A percentile compares a stretch with the other conserved stretches of the same genome.
These are phyloP conservation scores for Candida buenavistaensis DNA, from an alignment of 1,139 yeast species.

Conservation along the genomic window DNA sequence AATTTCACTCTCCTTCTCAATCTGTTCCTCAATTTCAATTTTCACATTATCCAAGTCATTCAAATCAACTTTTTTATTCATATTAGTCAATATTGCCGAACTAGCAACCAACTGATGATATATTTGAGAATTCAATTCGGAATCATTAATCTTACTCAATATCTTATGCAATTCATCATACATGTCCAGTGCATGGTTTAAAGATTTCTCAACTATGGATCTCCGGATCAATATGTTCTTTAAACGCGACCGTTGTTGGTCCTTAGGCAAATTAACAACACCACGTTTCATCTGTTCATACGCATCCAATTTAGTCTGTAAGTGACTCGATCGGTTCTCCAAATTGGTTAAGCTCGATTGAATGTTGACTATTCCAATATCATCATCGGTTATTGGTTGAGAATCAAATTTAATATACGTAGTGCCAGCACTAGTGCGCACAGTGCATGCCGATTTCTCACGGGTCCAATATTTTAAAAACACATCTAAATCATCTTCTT, in stretches of 20 bases:
- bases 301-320: conserved; percentile 25
- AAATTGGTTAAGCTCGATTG: conserved; percentile 24
- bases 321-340: conserved; percentile 17
- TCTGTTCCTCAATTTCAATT: conserved; percentile 42
- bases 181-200: conserved; percentile 29
- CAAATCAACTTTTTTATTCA: conserved; percentile 30
- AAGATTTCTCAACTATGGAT: conserved; percentile 28
- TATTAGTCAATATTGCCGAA: conserved; percentile 31
- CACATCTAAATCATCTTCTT: conserved; percentile 24
- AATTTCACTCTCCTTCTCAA: conserved; percentile 32
- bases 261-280: no score
- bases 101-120: conserved; percentile 38
- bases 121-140: conserved; percentile 42
- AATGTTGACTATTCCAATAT: conserved; percentile 27
- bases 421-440: conserved; percentile 14
- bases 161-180: conserved; percentile 39
- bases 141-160: conserved; percentile 47
- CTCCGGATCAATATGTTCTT: conserved; percentile 10
- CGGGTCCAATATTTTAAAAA: conserved; percentile 27
- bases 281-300: no score
- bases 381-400: conserved; percentile 25
- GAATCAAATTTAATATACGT: conserved; percentile 25
- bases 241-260: conserved; percentile 12
- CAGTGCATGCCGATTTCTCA: conserved; percentile 19
- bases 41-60: conserved; percentile 36